Evolutionary conservation across 2,329 filamentous ascomycete species (phyloP).

Genomic region (Immersiporthe knoxdaviesiana): DNA sequence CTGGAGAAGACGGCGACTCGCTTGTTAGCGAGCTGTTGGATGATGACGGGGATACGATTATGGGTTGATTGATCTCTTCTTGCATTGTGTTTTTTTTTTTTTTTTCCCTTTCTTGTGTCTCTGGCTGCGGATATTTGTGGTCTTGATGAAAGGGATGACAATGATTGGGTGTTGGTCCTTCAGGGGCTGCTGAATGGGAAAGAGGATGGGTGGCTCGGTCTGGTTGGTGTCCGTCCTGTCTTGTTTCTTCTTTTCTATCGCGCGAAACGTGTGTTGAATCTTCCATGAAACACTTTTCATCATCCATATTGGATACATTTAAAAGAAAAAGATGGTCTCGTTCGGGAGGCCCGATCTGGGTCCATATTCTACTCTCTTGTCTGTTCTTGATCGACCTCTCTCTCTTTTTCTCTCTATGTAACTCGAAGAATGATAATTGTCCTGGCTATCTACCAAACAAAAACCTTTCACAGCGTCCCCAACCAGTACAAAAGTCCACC

Average conservation of each 20-base stretch:
- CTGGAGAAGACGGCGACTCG: conserved; percentile 35
- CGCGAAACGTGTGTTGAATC: conserved; percentile 21
- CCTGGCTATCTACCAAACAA: neutral
- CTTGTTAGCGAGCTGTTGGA: conserved; percentile 46
- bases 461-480: conserved; percentile 38
- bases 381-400: neutral
- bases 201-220: conserved; percentile 9
- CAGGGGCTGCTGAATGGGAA: conserved; percentile 8
- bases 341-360: neutral
- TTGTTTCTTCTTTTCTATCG: conserved; percentile 9
- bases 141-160: neutral
- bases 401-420: neutral
- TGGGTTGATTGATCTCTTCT: conserved; percentile 30
- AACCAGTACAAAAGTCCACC: conserved; percentile 63
- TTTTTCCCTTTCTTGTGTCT: neutral
- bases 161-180: conserved; percentile 2
- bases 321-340: neutral
- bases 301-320: neutral
- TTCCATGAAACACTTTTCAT: conserved; percentile 11
- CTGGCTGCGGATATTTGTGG: conserved; percentile 3
- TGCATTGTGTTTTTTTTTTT: conserved; percentile 9
- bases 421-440: conserved; percentile 14
- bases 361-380: neutral
- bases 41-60: conserved; percentile 37
- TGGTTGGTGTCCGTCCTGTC: neutral